Percentiles rank a stretch among this genome's conserved stretches.
phyloP scores from a whole-genome alignment of 352 stramenopile species.

The Aphanomyces euteiches region DNA sequence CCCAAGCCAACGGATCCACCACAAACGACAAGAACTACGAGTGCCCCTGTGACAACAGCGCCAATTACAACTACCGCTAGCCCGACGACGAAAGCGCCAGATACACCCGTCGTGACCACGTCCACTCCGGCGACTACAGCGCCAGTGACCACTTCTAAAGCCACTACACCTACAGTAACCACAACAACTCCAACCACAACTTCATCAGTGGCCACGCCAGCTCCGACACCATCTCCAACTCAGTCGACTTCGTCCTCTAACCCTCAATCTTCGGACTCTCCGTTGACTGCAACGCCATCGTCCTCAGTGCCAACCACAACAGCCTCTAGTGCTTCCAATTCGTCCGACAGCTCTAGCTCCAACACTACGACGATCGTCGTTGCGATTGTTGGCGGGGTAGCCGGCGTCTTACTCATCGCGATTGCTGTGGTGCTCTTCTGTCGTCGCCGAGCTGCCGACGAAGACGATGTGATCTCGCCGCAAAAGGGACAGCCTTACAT shows the following conservation, averaged over 20 bases:
- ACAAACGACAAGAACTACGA: not conserved
- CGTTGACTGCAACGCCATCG: not conserved
- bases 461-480: not conserved
- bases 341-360: not conserved
- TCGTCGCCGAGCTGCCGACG: not conserved
- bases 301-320: not conserved
- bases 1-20: not conserved
- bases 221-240: not conserved
- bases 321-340: not conserved
- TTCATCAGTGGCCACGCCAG: not conserved
- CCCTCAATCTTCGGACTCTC: not conserved
- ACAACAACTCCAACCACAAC: not conserved
- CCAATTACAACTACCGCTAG: not conserved
- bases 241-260: not conserved
- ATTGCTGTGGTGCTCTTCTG: not conserved
- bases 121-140: not conserved
- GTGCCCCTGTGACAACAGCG: not conserved
- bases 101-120: not conserved
- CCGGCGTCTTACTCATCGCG: not conserved
- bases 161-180: not conserved
- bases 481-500: not conserved
- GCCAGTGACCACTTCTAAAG: not conserved
- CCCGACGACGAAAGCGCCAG: not conserved
- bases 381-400: conserved; percentile 2
- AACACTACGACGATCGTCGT: conserved; percentile 14